A percentile compares a stretch with the other conserved stretches of the same genome.
phyloP scores from a whole-genome alignment of 495 filamentous ascomycete species.

The Penicillium samsonianum region DNA sequence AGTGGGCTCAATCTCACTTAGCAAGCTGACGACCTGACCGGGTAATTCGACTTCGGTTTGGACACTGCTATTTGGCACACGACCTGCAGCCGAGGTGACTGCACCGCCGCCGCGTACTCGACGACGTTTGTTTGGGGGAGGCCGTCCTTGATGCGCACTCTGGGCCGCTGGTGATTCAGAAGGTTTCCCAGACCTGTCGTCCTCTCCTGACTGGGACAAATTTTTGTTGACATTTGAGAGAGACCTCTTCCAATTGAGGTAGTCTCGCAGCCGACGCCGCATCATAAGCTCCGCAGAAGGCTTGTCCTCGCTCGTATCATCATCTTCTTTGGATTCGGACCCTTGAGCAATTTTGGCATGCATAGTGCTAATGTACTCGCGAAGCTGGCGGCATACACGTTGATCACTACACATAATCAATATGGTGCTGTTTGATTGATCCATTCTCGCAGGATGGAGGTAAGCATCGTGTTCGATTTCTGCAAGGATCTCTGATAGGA shows the following conservation, averaged over 20 bases:
- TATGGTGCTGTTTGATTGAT: constrained; percentile 87
- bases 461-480: constrained; percentile 94
- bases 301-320: constrained; percentile 50
- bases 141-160: constrained; percentile 55
- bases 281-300: constrained; percentile 85
- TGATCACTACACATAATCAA: constrained; percentile 94
- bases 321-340: constrained; percentile 11
- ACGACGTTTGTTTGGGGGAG: constrained; percentile 84
- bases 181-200: constrained; percentile 12
- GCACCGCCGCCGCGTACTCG: constrained; percentile 81
- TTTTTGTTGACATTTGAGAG: constrained; percentile 87
- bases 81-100: constrained; percentile 52
- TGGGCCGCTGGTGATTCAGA: constrained; percentile 26
- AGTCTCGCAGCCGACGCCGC: constrained; percentile 81
- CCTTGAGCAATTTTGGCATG: constrained; percentile 62
- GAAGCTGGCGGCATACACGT: constrained; percentile 82
- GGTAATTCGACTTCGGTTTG: constrained; percentile 80
- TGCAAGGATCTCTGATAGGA: constrained; percentile 81
- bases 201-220: constrained; percentile 40
- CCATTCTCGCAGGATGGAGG: constrained; percentile 69
- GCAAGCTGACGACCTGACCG: constrained; percentile 65
- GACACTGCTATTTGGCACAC: constrained; percentile 66
- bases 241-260: constrained; percentile 88
- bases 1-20: constrained; percentile 67
- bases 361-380: constrained; percentile 91